Evolutionary conservation across 306 rosid genomes (phyloP), one percentile per base, ranked within the genome.

Genomic region (Ochetophila trinervis): DNA sequence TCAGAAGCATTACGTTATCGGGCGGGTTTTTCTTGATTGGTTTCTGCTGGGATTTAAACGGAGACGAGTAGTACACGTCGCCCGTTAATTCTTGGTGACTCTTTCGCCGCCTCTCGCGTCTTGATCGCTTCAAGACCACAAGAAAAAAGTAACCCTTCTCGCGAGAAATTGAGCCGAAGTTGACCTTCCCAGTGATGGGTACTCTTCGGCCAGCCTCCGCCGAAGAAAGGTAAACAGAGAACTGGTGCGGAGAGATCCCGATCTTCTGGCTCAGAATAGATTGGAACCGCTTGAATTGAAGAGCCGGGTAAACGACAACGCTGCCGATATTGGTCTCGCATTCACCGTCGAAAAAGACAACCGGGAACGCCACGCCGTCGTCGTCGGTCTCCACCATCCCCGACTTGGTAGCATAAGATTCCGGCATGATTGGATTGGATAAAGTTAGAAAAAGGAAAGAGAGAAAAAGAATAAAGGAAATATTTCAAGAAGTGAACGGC

Each of bases 321-420:
- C 60, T 35, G 9, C 92, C 92, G 45, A 87, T 69, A 44, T 82
- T 45, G 60, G 32, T 37, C 74, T 87, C 86, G 0, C 62, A 48
- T 24, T 59, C 77, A 18, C 97, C 95, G 65, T 87, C 95, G 69
- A 22, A 70, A 70, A 75, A 80, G 14, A 84, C 70, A 42, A 85
- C 80, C 47, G 88, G 78, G 30, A 84, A 71, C 8, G 77, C 56
- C 8, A 62, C 61, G 4, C 50, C 64, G 6, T 52, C 70, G 58
- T 5, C 59, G 62, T 52, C 4, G 18, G 62, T 53, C 53, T 75
- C 80, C 62, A 62, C 63, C 88, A 74, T 81, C 30, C 9, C 70
- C 62, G 65, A 48, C 34, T 24, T 22, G 61, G 8, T 21, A 30
- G 15, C 60, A 21, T 53, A 32, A 62, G 70, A 56, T 62, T 64